A percentile compares a stretch with the other conserved stretches of the same genome.
Evolutionary conservation across 1,284 basidiomycete genomes (phyloP).

Genomic region (Ganoderma multipileum): DNA sequence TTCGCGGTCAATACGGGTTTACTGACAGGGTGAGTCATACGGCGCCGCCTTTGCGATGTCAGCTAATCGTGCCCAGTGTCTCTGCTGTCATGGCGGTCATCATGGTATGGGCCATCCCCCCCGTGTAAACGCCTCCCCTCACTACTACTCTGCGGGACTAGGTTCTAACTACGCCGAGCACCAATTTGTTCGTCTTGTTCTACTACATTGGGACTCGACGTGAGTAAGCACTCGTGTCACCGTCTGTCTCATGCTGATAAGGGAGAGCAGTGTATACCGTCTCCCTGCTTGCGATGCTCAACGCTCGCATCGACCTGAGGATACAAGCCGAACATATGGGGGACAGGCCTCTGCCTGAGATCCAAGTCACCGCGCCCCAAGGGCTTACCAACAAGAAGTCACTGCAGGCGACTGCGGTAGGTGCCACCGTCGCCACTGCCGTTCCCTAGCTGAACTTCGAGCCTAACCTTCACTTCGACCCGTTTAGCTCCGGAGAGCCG

Average conservation of each 20-base stretch:
- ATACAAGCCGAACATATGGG: slow-evolving; percentile 24
- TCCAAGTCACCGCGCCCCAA: slow-evolving; percentile 10
- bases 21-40: slow-evolving; percentile 14
- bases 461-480: background rate
- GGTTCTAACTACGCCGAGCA: slow-evolving; percentile 12
- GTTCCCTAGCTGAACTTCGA: too few relatives aligned
- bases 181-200: slow-evolving; percentile 22
- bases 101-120: slow-evolving; percentile 7
- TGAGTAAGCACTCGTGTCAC: slow-evolving; percentile 2
- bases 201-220: slow-evolving; percentile 27
- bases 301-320: slow-evolving; percentile 17
- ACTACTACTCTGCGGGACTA: background rate
- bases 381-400: slow-evolving; percentile 6
- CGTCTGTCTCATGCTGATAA: background rate
- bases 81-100: slow-evolving; percentile 18
- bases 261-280: slow-evolving; percentile 19
- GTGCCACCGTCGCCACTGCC: background rate
- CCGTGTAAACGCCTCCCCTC: background rate
- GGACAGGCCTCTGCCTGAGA: slow-evolving; percentile 17
- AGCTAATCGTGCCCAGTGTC: slow-evolving; percentile 1
- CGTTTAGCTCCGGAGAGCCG: background rate
- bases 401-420: background rate
- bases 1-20: slow-evolving; percentile 24
- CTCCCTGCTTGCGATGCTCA: slow-evolving; percentile 21
- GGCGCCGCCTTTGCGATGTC: too few relatives aligned